Evolutionary conservation across 306 rosid species (phyloP).

Genomic region (Adenanthera pavonina): DNA sequence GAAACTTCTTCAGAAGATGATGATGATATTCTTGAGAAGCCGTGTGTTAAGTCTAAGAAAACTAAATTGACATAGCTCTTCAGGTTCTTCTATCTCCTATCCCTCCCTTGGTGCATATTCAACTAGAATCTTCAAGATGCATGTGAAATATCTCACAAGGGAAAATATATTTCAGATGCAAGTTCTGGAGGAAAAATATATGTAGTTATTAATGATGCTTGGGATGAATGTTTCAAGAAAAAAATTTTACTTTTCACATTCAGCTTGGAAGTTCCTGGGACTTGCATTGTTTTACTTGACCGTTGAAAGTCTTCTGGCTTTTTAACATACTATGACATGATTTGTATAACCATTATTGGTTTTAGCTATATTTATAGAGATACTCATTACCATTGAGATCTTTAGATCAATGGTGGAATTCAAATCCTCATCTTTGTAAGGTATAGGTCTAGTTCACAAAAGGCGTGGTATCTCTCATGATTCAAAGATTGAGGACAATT

Average conservation of each 20-base stretch:
- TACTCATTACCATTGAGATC: too few species aligned
- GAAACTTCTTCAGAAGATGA: conserved; percentile 76
- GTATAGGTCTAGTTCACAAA: too few species aligned
- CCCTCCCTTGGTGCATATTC: neutral
- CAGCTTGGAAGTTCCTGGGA: neutral
- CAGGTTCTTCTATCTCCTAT: neutral
- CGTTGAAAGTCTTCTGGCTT: neutral
- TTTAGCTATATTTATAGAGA: neutral
- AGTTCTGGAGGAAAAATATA: neutral
- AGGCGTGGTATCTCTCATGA: too few species aligned
- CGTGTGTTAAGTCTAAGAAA: conserved; percentile 68
- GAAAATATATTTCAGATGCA: neutral
- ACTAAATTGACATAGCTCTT: conserved; percentile 60
- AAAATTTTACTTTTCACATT: too few species aligned
- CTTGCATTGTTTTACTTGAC: neutral
- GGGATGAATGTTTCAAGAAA: neutral
- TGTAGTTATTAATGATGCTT: neutral
- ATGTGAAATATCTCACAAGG: neutral
- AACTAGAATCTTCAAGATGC: neutral
- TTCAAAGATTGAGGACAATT: too few species aligned
- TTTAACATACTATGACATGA: neutral
- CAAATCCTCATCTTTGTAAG: too few species aligned
- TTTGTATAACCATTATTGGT: neutral
- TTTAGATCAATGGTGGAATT: too few species aligned
- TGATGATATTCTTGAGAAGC: conserved; percentile 55